Conservation (phyloP, 75 land plant genomes). For the Adiantum capillusveneris region DNA sequence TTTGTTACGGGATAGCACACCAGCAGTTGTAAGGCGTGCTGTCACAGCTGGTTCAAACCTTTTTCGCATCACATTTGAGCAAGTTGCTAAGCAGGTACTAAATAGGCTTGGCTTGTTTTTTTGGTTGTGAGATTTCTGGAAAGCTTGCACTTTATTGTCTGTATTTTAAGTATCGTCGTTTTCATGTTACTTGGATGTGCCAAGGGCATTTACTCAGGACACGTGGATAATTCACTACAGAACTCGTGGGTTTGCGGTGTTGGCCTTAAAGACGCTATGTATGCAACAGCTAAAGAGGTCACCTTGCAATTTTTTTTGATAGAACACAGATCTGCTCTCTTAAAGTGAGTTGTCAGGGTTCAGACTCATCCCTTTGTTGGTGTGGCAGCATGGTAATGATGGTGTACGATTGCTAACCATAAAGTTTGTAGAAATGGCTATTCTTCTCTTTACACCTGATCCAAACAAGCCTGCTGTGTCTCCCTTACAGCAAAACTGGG, state of each 20-base stretch:
- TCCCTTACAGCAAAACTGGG: slow-evolving; percentile 28
- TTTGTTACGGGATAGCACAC: slow-evolving; percentile 53
- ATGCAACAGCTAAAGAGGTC: slow-evolving; percentile 73
- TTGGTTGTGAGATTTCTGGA: background rate
- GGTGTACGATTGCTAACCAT: slow-evolving; percentile 65
- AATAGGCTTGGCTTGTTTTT: too few relatives aligned
- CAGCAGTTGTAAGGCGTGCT: slow-evolving; percentile 87
- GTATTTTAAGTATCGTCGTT: background rate
- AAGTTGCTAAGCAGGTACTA: slow-evolving; percentile 71
- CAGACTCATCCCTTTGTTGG: too few relatives aligned
- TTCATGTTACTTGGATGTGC: background rate
- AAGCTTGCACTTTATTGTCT: background rate
- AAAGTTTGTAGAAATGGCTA: slow-evolving; percentile 68
- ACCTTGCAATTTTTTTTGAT: background rate
- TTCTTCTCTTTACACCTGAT: slow-evolving; percentile 92
- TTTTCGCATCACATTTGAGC: slow-evolving; percentile 55
- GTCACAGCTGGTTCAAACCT: slow-evolving; percentile 55
- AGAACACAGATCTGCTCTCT: too few relatives aligned
- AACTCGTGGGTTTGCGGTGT: slow-evolving; percentile 69
- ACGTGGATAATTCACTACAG: slow-evolving; percentile 48
- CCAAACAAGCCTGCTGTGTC: slow-evolving; percentile 62
- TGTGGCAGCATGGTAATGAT: slow-evolving; percentile 58
- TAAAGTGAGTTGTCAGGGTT: too few relatives aligned
- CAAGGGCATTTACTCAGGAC: slow-evolving; percentile 71
- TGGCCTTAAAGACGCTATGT: slow-evolving; percentile 68